Evolutionary conservation across 2,329 filamentous ascomycete species (phyloP).

Genomic region (Colletotrichum orchidophilum): DNA sequence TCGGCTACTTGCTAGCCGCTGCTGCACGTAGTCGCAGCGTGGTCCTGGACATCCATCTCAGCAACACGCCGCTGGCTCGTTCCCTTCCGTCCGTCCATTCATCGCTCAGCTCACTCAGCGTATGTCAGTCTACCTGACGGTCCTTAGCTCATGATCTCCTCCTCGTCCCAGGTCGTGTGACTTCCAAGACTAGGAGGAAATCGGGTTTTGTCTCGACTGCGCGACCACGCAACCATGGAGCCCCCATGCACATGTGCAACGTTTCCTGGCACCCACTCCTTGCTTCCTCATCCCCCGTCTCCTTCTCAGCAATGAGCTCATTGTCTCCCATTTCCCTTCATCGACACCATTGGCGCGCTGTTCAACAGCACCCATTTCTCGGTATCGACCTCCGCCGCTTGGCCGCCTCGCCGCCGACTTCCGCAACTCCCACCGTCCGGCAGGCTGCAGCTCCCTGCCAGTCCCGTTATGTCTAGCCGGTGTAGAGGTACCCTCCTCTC

Average conservation of each 20-base stretch:
- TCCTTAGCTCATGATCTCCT: neutral
- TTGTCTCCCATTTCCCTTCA: conserved; percentile 9
- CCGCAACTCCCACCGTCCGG: neutral
- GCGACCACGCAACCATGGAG: conserved; percentile 25
- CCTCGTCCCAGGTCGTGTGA: conserved; percentile 28
- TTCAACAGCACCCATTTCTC: neutral
- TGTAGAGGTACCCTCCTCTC: neutral
- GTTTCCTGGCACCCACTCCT: conserved; percentile 25
- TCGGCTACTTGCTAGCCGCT: neutral
- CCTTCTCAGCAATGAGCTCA: conserved; percentile 22
- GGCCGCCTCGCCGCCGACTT: conserved; percentile 3
- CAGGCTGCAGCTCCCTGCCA: neutral
- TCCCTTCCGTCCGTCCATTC: neutral
- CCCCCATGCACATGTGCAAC: conserved; percentile 29
- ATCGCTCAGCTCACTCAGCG: neutral
- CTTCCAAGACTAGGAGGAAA: conserved; percentile 22
- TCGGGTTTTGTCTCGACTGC: conserved; percentile 29
- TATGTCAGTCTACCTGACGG: too few relatives aligned
- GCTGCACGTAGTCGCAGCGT: neutral
- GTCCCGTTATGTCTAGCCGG: neutral
- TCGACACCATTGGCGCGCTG: neutral
- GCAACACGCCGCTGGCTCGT: neutral
- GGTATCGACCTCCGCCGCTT: neutral
- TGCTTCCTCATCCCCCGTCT: conserved; percentile 16
- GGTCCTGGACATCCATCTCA: neutral